Evolutionary conservation across 768 basidiomycete species (phyloP).

Genomic region (Lactarius psammicola): DNA sequence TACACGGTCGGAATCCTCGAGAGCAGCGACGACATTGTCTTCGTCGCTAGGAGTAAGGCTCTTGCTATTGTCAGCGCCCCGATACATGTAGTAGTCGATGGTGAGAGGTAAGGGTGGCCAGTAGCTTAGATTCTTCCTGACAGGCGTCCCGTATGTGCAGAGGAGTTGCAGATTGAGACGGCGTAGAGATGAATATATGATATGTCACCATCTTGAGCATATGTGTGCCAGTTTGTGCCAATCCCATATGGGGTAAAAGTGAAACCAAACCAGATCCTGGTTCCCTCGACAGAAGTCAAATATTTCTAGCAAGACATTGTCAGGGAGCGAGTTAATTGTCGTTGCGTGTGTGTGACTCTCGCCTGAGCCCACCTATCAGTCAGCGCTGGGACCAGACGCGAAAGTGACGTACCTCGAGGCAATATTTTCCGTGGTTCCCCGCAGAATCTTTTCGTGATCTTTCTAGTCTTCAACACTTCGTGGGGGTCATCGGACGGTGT

Average conservation of each 20-base stretch:
- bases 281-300: background rate
- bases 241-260: background rate
- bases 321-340: constrained; percentile 4
- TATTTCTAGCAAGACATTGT: constrained; percentile 8
- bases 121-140: background rate
- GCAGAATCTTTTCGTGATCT: too few relatives aligned
- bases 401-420: too few relatives aligned
- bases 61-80: too few relatives aligned
- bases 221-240: constrained; percentile 1
- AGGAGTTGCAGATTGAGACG: constrained; percentile 4
- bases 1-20: background rate
- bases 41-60: background rate
- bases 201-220: background rate
- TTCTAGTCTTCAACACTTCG: too few relatives aligned
- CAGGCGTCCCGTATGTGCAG: background rate
- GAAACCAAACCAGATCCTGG: background rate
- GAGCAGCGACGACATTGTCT: background rate
- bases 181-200: background rate
- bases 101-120: too few relatives aligned
- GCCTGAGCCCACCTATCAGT: too few relatives aligned
- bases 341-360: background rate
- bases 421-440: too few relatives aligned
- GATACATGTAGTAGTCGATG: too few relatives aligned
- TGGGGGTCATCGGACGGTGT: too few relatives aligned
- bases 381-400: too few relatives aligned